A percentile compares a stretch with the other conserved stretches of the same genome.
Evolutionary conservation across 768 basidiomycete genomes (phyloP).

Genomic region (Asterophora lycoperdoides): DNA sequence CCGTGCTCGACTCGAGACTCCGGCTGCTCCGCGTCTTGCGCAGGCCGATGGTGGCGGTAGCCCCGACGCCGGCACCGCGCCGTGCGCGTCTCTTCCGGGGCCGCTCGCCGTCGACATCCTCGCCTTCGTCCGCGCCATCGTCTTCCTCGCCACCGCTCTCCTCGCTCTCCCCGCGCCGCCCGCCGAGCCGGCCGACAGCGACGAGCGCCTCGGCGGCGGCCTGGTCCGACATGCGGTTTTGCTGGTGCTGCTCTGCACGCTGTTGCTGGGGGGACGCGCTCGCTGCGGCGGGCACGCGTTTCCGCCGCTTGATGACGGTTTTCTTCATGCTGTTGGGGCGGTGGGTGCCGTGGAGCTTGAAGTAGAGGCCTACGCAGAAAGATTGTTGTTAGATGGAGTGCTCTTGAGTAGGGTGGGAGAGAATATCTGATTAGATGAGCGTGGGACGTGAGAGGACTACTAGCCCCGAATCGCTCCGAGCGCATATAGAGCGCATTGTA

Average conservation of each 20-base stretch:
- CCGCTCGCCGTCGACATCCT: slow-evolving; percentile 39
- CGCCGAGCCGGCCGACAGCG: slow-evolving; percentile 61
- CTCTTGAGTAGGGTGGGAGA: neutral
- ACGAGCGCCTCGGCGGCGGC: slow-evolving; percentile 88
- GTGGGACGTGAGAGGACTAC: neutral
- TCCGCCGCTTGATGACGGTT: slow-evolving; percentile 96
- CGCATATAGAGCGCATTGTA: too few relatives aligned
- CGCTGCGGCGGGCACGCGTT: slow-evolving; percentile 92
- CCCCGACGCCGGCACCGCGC: slow-evolving; percentile 24
- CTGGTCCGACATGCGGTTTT: slow-evolving; percentile 64
- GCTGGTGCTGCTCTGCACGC: slow-evolving; percentile 7
- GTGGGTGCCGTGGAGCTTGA: slow-evolving; percentile 96
- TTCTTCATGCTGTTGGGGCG: slow-evolving; percentile 99
- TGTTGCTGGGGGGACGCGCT: slow-evolving; percentile 22
- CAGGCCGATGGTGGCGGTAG: slow-evolving; percentile 32
- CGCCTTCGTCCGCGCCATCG: slow-evolving; percentile 40
- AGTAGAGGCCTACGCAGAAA: slow-evolving; percentile 83
- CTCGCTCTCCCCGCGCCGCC: slow-evolving; percentile 27
- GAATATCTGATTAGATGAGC: slow-evolving; percentile 24
- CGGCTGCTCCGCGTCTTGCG: slow-evolving; percentile 22
- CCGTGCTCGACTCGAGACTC: slow-evolving; percentile 8
- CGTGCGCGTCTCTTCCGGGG: slow-evolving; percentile 59
- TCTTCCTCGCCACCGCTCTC: slow-evolving; percentile 40
- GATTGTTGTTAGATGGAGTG: neutral
- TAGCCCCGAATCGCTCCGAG: too few relatives aligned